Evolutionary conservation across 176 grass and related monocot genomes (phyloP), one percentile per base, ranked within the genome.

Genomic region (Calamus simplicifolius): DNA sequence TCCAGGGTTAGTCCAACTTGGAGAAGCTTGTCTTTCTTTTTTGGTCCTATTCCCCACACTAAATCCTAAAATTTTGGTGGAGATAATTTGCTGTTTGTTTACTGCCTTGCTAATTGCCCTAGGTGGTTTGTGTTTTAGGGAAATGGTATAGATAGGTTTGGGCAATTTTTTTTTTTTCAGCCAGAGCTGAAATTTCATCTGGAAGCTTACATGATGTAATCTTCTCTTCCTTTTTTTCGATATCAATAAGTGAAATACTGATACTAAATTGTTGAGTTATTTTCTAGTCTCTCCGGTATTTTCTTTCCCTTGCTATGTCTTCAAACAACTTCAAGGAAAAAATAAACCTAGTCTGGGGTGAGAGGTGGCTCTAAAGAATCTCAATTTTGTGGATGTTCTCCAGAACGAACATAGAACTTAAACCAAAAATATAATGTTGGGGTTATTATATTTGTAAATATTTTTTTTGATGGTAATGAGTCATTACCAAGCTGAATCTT

Each of bases 131-230:
- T 56, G 66, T 43, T 59, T 50, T 18, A 23, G 26, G 25, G 29
- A 28, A 71, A 29, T 18, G 68, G 4, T 58, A 51, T 29, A 30
- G 54, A 23, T 23, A 48, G 56, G 14, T 25, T 1, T 51, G 16
- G 68, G 48, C 38, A 13, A 60, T 69, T 69, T 54, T 71, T 71
- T 71, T 71, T 7, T 70, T 48, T 71, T 16, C 52, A 69, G 31
- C 38, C 59, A 48, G 50, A 50, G 16, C 57, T 60, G 56, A 71
- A 59, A 60, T 71, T 58, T 60, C 21, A 60, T 71, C 51, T 71
- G 56, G 16, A 51, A 60, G 26, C 56, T 60, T 57, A 71, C 68
- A 48, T 29, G 56, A 51, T 71, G 68, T 60, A 51, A 60, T 48
- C 27, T 19, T 29, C 51, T 29, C 57, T 49, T 25, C 49, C 25